Evolutionary conservation across 805 yeast species (phyloP).

Genomic region (Candida silvatica): DNA sequence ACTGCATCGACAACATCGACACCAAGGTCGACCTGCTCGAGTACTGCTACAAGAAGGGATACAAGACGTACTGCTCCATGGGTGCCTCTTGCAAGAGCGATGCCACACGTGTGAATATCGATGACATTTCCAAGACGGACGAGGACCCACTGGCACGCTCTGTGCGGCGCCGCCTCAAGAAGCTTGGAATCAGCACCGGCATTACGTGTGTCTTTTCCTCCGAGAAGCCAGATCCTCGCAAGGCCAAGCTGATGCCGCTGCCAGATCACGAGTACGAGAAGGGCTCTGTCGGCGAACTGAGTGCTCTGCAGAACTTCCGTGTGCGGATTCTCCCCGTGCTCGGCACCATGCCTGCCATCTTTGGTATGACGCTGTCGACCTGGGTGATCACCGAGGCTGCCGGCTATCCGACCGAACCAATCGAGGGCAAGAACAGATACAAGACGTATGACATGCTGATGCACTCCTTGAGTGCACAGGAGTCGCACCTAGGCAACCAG

Average conservation of each 20-base stretch:
- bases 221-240: slow-evolving; percentile 94
- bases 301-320: slow-evolving; percentile 83
- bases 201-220: slow-evolving; percentile 88
- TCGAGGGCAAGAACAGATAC: slow-evolving; percentile 81
- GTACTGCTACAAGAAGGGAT: slow-evolving; percentile 49
- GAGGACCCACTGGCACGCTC: slow-evolving; percentile 91
- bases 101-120: slow-evolving; percentile 82
- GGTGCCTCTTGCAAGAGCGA: slow-evolving; percentile 98
- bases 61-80: slow-evolving; percentile 82
- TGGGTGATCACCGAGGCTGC: slow-evolving; percentile 70
- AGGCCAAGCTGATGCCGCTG: slow-evolving; percentile 80
- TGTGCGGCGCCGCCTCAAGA: slow-evolving; percentile 76
- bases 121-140: slow-evolving; percentile 82
- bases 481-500: slow-evolving; percentile 61
- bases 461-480: slow-evolving; percentile 82
- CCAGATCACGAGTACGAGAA: slow-evolving; percentile 72
- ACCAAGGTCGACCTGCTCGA: slow-evolving; percentile 89
- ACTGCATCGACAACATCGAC: slow-evolving; percentile 94
- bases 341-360: slow-evolving; percentile 96
- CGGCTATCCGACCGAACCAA: slow-evolving; percentile 86
- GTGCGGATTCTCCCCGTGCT: slow-evolving; percentile 92
- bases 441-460: slow-evolving; percentile 79
- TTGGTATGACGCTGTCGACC: slow-evolving; percentile 86
- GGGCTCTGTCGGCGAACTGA: slow-evolving; percentile 80
- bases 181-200: slow-evolving; percentile 64